Percentiles rank a stretch among this genome's conserved stretches.
Evolutionary conservation across 225 moss, liverwort and hornwort species (phyloP).

Genomic region (Marchantia polymorpha): DNA sequence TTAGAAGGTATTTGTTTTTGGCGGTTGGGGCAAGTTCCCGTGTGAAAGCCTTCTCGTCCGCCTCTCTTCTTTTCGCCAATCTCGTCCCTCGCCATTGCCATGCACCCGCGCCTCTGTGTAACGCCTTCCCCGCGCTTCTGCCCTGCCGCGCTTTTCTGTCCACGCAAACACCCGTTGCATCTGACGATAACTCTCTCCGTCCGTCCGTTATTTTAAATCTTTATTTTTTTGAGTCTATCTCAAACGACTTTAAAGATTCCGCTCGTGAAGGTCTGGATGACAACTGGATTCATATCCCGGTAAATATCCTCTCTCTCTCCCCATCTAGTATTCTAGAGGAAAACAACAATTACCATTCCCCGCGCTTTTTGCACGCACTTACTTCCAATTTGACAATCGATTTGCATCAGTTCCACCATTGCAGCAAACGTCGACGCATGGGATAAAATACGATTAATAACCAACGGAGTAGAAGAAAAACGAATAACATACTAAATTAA

Average conservation of each 20-base stretch:
- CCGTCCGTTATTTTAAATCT: background rate
- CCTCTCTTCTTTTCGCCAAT: background rate
- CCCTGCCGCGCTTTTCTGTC: background rate
- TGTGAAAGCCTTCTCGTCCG: background rate
- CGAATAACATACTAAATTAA: too few species aligned
- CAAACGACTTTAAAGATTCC: background rate
- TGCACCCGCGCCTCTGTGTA: background rate
- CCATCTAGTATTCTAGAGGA: background rate
- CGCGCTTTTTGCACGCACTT: background rate
- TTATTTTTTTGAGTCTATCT: background rate
- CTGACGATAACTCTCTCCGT: conserved; percentile 1
- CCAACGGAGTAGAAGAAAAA: too few species aligned
- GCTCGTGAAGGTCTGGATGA: background rate
- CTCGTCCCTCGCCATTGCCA: background rate
- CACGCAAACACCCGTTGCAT: background rate
- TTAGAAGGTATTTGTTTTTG: conserved; percentile 19
- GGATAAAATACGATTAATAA: too few species aligned
- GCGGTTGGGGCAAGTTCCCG: conserved; percentile 15
- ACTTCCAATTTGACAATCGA: background rate
- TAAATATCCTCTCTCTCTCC: background rate
- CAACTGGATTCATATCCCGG: background rate
- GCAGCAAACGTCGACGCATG: too few species aligned
- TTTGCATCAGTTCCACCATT: too few species aligned
- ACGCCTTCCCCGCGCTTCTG: background rate
- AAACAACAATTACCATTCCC: too few species aligned